Percentiles rank a stretch among this genome's conserved stretches.
These are phyloP conservation scores for Yarrowia porcina DNA, from an alignment of 805 yeast genomes.

Conservation along the genomic window DNA sequence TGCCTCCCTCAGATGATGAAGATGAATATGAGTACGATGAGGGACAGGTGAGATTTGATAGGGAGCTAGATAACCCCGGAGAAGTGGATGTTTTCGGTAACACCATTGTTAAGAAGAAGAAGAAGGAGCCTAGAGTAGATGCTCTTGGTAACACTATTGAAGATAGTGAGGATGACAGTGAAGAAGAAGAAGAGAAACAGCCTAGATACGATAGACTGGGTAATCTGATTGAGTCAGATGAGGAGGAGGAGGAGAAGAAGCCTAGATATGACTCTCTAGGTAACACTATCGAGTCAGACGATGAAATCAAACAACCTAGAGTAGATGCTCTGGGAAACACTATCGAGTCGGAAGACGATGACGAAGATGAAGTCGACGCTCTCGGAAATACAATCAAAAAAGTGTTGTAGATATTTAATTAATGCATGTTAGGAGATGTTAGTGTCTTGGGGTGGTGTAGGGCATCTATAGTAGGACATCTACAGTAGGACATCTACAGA, in stretches of 20 bases:
- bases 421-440: not conserved
- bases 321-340: not conserved
- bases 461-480: too few species aligned
- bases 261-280: constrained; percentile 26
- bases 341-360: not conserved
- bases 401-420: constrained; percentile 27
- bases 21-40: constrained; percentile 28
- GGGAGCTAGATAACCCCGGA: not conserved
- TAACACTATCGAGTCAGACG: not conserved
- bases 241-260: not conserved
- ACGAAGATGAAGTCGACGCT: constrained; percentile 30
- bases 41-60: constrained; percentile 23
- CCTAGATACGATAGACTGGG: constrained; percentile 8
- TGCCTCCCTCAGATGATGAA: constrained; percentile 34
- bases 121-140: not conserved
- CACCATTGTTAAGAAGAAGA: not conserved
- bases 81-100: constrained; percentile 12
- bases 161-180: not conserved
- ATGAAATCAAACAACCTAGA: not conserved
- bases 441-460: too few species aligned
- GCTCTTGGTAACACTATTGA: constrained; percentile 14
- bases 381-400: constrained; percentile 32
- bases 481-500: too few species aligned
- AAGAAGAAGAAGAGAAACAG: not conserved
- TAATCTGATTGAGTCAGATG: not conserved